These are phyloP conservation scores for Wickerhamiella azymoides DNA, from an alignment of 805 yeast species.

Conservation along the genomic window DNA sequence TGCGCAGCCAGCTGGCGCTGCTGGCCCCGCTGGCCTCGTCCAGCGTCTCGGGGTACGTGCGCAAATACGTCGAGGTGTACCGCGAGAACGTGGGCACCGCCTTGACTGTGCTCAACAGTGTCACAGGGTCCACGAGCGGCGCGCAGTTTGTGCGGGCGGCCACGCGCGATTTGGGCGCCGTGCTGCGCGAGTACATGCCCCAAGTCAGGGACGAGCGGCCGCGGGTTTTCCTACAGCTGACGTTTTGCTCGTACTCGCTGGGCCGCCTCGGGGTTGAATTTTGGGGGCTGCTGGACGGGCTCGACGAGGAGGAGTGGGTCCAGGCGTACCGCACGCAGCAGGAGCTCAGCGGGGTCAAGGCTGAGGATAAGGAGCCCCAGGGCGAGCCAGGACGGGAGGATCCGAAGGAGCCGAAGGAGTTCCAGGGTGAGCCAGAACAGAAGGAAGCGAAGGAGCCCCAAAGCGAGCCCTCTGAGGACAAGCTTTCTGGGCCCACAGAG, in stretches of 20 bases:
- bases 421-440: too few relatives aligned
- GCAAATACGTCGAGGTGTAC: conserved; percentile 67
- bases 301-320: conserved; percentile 31
- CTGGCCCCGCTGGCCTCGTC: conserved; percentile 42
- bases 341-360: conserved; percentile 10
- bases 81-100: conserved; percentile 74
- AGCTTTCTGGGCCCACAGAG: too few relatives aligned
- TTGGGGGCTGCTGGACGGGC: conserved; percentile 28
- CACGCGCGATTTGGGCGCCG: conserved; percentile 17
- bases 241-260: conserved; percentile 79
- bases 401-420: too few relatives aligned
- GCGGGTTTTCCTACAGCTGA: conserved; percentile 64
- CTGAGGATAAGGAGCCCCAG: too few relatives aligned
- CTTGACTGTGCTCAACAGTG: conserved; percentile 49
- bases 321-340: conserved; percentile 33
- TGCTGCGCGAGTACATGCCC: conserved; percentile 19
- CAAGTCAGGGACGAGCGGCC: conserved; percentile 28
- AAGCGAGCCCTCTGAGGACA: too few relatives aligned
- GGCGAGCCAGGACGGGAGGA: too few relatives aligned
- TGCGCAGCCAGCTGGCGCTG: conserved; percentile 44
- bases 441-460: too few relatives aligned
- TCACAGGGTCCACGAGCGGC: conserved; percentile 29
- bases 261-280: conserved; percentile 60
- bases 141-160: conserved; percentile 21
- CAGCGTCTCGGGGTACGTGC: conserved; percentile 48